Conservation (phyloP, 495 filamentous ascomycete genomes). For the Penicillium mononematosum region DNA sequence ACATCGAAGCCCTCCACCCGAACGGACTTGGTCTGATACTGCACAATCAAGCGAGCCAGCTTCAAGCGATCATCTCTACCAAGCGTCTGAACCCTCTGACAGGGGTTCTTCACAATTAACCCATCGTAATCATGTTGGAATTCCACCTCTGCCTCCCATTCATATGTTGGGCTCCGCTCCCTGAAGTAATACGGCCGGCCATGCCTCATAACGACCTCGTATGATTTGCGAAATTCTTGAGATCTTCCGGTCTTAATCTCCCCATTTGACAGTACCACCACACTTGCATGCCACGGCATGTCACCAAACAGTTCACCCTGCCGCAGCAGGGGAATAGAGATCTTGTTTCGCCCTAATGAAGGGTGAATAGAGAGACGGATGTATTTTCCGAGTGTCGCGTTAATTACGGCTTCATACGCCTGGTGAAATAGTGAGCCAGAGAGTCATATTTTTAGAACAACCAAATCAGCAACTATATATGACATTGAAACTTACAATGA, state of each 20-base stretch:
- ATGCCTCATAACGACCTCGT: constrained; percentile 9
- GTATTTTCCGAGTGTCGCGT: constrained; percentile 2
- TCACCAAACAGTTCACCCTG: constrained; percentile 10
- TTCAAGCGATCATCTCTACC: constrained; percentile 9
- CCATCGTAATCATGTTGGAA: constrained; percentile 10
- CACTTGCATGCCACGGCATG: constrained; percentile 13
- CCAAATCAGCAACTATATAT: background rate
- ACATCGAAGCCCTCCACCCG: constrained; percentile 11
- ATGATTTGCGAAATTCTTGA: constrained; percentile 7
- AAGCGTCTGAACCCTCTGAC: background rate
- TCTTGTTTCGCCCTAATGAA: constrained; percentile 9
- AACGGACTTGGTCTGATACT: constrained; percentile 5
- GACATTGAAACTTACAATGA: constrained; percentile 2
- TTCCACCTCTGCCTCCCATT: constrained; percentile 9
- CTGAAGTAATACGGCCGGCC: constrained; percentile 10
- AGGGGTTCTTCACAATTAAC: constrained; percentile 2
- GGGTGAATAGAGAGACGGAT: constrained; percentile 11
- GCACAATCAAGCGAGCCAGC: constrained; percentile 11
- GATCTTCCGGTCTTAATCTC: constrained; percentile 2
- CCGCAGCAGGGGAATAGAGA: constrained; percentile 6
- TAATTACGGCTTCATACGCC: constrained; percentile 12
- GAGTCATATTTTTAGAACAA: background rate
- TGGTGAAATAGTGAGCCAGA: background rate
- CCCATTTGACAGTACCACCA: constrained; percentile 10
- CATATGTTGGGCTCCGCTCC: constrained; percentile 5